Percentiles rank a stretch among this genome's conserved stretches.
These are phyloP conservation scores for Chenopodium suecicum DNA, from an alignment of 148 eudicot genomes.

Conservation along the genomic window DNA sequence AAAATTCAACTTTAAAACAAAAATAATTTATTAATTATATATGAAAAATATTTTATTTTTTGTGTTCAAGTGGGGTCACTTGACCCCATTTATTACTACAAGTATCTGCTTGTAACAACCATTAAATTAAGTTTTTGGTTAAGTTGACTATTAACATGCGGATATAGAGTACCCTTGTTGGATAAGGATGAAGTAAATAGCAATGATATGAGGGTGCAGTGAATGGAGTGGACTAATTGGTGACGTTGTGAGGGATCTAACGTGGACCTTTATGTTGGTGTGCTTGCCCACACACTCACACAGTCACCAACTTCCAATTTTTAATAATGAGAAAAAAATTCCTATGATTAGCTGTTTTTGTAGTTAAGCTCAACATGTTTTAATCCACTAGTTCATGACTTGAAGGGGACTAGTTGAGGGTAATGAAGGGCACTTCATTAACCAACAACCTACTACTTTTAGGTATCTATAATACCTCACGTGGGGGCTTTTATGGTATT, in stretches of 20 bases:
- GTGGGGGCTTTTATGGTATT: neutral
- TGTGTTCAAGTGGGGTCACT: too few species aligned
- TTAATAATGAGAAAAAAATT: neutral
- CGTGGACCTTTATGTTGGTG: neutral
- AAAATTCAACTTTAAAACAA: too few species aligned
- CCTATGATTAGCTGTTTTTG: neutral
- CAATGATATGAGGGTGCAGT: neutral
- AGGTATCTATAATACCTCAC: neutral
- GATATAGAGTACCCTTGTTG: neutral
- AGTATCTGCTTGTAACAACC: too few species aligned
- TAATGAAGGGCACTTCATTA: neutral
- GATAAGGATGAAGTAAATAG: neutral
- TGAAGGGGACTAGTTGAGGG: neutral
- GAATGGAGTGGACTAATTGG: neutral
- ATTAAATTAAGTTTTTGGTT: too few species aligned
- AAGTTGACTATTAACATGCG: too few species aligned
- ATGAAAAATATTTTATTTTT: too few species aligned
- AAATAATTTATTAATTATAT: too few species aligned
- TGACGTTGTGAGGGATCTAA: neutral
- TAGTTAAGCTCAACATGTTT: slow-evolving; percentile 6
- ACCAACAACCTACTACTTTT: neutral
- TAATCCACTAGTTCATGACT: neutral
- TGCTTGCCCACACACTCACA: neutral
- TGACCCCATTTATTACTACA: too few species aligned
- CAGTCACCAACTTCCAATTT: neutral